Conservation (phyloP, 805 yeast species). For the Isabelozyma pseudorhagii region DNA sequence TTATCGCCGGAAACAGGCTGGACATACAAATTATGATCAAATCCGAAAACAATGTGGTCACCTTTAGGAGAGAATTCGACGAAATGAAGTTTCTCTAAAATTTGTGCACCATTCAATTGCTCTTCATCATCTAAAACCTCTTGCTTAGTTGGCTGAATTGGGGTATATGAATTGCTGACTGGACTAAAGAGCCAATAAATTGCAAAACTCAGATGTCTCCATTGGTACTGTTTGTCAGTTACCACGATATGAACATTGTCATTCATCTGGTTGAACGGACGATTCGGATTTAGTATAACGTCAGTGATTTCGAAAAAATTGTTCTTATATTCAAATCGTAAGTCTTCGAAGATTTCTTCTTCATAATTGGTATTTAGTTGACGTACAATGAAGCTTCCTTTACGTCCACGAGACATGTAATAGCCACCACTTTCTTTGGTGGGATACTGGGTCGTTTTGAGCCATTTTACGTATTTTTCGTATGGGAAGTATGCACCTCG, state of each 20-base stretch:
- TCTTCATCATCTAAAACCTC: slow-evolving; percentile 3
- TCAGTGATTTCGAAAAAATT: slow-evolving; percentile 26
- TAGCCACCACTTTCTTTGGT: slow-evolving; percentile 22
- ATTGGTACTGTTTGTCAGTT: slow-evolving; percentile 46
- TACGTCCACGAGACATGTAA: slow-evolving; percentile 17
- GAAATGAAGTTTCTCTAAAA: slow-evolving; percentile 38
- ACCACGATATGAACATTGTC: slow-evolving; percentile 49
- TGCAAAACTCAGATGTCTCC: slow-evolving; percentile 38
- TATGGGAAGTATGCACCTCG: slow-evolving; percentile 19
- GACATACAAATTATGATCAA: slow-evolving; percentile 52
- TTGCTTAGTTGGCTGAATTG: slow-evolving; percentile 27
- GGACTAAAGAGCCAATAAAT: slow-evolving; percentile 37
- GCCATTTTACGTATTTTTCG: slow-evolving; percentile 22
- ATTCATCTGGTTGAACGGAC: slow-evolving; percentile 40
- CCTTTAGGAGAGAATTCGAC: slow-evolving; percentile 64
- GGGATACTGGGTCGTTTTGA: slow-evolving; percentile 30
- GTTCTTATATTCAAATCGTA: slow-evolving; percentile 41
- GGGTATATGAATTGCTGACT: slow-evolving; percentile 20
- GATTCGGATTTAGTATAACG: slow-evolving; percentile 36
- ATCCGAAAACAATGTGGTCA: slow-evolving; percentile 53
- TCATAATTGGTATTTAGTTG: slow-evolving; percentile 24
- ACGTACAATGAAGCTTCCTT: slow-evolving; percentile 16
- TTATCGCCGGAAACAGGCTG: slow-evolving; percentile 26
- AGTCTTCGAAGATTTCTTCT: slow-evolving; percentile 23
- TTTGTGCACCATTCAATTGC: slow-evolving; percentile 4